Base-by-base conservation (phyloP, 768 basidiomycete species). In the Trametes maxima region DNA sequence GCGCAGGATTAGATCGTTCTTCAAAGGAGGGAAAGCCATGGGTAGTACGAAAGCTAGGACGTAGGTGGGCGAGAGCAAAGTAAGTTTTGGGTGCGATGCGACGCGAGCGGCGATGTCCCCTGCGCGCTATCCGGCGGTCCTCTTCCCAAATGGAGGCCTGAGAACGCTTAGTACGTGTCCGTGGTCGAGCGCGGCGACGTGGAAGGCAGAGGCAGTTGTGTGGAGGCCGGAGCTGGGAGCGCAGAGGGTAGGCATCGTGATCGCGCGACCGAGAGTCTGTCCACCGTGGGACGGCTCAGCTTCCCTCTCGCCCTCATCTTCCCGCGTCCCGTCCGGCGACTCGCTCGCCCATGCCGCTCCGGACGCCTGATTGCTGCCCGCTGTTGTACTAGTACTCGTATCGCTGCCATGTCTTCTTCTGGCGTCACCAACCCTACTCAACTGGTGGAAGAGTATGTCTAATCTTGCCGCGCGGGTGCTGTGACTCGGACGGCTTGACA, bases 1-100 rank as follows among this genome's bases (percentile, higher is more conserved):
- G n/a, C 95, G 86, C 50, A 97, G 74, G 36, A 97, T 69, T 45
- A 97, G 80, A 72, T 97, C 93, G 73, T 98, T 97, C 73, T 87
- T 87, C 63, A 96, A 79, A 44, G 84, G 81, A 12, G 90, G 90
- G 67, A 93, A 92, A 1, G 51, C 44, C 80, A 83, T 81, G 53
- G 50, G 16, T n/a, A 10, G 55, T 22, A 11, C 19, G 17, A 25
- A 53, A 28, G 35, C 11, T n/a, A 22, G 39, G 36, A 49, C 21
- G 47, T 14, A 13, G 28, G 47, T 24, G 17, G 46, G n/a, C 17
- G 28, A 19, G 25, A 33, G 47, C 24, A 14, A 21, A 14, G 46
- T 17, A 21, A 14, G 46, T 17, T 12, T 42, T 8, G 36, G 19
- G 51, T 16, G 25, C 11, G 47, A 33, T 14, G 24, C 2, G 45